A percentile compares a stretch with the other conserved stretches of the same genome.
These are phyloP conservation scores for Microcera coccophila DNA, from an alignment of 2,329 filamentous ascomycete species.

Conservation along the genomic window DNA sequence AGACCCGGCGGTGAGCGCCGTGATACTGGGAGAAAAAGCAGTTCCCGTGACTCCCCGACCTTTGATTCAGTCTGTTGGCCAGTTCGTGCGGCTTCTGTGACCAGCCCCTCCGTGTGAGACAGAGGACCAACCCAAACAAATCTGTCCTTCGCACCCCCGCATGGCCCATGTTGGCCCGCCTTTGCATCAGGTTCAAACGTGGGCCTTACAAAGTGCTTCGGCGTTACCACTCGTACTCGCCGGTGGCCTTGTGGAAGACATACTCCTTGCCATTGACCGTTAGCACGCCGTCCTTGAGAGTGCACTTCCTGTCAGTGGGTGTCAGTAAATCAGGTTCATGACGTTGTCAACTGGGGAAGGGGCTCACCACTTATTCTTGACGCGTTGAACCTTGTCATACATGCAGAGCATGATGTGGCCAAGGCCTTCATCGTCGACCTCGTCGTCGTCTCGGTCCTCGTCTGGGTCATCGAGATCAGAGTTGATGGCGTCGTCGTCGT, in stretches of 20 bases:
- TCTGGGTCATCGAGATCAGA: constrained; percentile 95
- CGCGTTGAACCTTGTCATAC: constrained; percentile 97
- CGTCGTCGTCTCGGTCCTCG: constrained; percentile 76
- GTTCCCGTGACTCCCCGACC: constrained; percentile 8
- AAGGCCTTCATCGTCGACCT: constrained; percentile 79
- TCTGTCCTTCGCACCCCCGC: constrained; percentile 2
- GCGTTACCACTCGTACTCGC: constrained; percentile 91
- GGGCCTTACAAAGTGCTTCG: constrained; percentile 5
- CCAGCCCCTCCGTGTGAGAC: constrained; percentile 10
- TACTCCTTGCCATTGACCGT: constrained; percentile 94
- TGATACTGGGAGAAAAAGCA: constrained; percentile 7
- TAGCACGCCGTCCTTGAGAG: constrained; percentile 91
- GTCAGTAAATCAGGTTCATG: constrained; percentile 13
- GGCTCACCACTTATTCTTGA: constrained; percentile 92
- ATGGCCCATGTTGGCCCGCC: constrained; percentile 1
- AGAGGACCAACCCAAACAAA: constrained; percentile 10
- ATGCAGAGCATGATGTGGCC: constrained; percentile 97
- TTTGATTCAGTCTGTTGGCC: constrained; percentile 24
- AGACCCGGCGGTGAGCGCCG: constrained; percentile 8
- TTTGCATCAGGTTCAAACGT: background rate
- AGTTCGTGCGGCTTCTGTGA: constrained; percentile 14
- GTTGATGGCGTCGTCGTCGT: constrained; percentile 95
- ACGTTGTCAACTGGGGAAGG: background rate
- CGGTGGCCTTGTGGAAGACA: constrained; percentile 95
- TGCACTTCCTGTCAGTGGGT: constrained; percentile 73